Evolutionary conservation across 2,329 filamentous ascomycete genomes (phyloP).

Genomic region (Triangularia setosa): DNA sequence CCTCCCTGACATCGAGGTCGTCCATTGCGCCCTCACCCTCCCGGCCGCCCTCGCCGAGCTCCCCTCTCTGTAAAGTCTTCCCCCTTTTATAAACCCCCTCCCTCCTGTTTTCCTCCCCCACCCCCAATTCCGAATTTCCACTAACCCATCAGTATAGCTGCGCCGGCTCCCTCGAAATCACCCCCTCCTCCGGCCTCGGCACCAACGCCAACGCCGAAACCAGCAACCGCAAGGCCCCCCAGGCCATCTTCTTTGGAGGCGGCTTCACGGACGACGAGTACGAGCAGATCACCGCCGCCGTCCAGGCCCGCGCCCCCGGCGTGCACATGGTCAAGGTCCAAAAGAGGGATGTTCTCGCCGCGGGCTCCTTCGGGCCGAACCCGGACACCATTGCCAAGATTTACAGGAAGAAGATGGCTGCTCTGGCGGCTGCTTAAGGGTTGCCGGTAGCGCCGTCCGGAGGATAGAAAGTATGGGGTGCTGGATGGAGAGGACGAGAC

Average conservation of each 20-base stretch:
- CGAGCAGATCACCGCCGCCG: conserved; percentile 16
- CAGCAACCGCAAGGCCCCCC: conserved; percentile 14
- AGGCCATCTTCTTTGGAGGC: conserved; percentile 25
- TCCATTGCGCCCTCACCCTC: conserved; percentile 20
- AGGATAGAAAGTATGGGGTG: too few relatives aligned
- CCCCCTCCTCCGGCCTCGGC: conserved; percentile 18
- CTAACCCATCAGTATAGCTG: too few relatives aligned
- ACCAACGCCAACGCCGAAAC: conserved; percentile 12
- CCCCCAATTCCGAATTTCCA: too few relatives aligned
- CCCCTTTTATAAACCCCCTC: too few relatives aligned
- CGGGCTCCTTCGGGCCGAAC: conserved; percentile 29
- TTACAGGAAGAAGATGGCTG: conserved; percentile 28
- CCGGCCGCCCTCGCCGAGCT: conserved; percentile 19
- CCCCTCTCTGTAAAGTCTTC: conserved; percentile 15
- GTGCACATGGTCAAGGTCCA: conserved; percentile 25
- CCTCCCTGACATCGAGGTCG: conserved; percentile 25
- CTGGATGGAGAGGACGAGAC: neutral
- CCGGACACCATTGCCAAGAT: conserved; percentile 28
- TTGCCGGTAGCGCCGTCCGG: too few relatives aligned
- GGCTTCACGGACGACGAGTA: conserved; percentile 23
- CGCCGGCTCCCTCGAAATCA: conserved; percentile 12
- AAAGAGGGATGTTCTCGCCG: conserved; percentile 28
- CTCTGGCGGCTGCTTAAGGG: conserved; percentile 15
- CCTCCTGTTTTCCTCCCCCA: too few relatives aligned
- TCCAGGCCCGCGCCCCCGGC: conserved; percentile 11